phyloP scores from a whole-genome alignment of 2,329 filamentous ascomycete genomes.

The Neoarthrinium moseri region DNA sequence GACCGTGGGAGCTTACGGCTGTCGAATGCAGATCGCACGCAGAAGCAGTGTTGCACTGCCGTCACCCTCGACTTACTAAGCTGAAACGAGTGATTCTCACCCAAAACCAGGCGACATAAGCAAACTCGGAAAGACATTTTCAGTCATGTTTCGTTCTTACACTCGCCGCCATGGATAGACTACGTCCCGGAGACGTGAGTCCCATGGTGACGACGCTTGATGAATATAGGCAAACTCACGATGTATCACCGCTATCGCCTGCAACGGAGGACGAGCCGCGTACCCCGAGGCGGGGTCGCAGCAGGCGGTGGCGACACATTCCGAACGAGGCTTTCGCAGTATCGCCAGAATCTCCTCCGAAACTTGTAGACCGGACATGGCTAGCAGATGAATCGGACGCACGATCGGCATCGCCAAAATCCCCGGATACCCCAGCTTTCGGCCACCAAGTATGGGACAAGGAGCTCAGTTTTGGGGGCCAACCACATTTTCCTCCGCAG shows the following conservation, averaged over 20 bases:
- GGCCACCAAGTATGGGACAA: background rate
- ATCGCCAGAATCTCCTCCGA: background rate
- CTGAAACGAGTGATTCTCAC: background rate
- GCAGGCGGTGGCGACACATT: background rate
- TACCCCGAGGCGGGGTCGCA: background rate
- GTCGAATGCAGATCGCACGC: conserved; percentile 2
- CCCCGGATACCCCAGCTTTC: background rate
- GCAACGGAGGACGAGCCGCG: background rate
- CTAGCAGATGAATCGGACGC: background rate
- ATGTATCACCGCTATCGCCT: conserved; percentile 4
- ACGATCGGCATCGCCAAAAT: background rate
- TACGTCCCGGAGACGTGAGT: conserved; percentile 8
- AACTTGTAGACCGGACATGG: background rate
- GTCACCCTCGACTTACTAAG: conserved; percentile 4
- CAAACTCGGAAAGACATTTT: background rate
- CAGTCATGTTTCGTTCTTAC: background rate
- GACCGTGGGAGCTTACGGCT: too few relatives aligned
- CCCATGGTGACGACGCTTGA: background rate
- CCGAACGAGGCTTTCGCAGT: background rate
- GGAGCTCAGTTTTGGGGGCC: background rate
- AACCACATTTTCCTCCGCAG: background rate
- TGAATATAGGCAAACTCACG: conserved; percentile 4
- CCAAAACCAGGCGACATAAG: background rate
- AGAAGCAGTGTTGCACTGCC: background rate
- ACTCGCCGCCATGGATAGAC: conserved; percentile 6